These are phyloP conservation scores for Chalaropsis thielavioides DNA, from an alignment of 2,329 filamentous ascomycete genomes.

Conservation along the genomic window DNA sequence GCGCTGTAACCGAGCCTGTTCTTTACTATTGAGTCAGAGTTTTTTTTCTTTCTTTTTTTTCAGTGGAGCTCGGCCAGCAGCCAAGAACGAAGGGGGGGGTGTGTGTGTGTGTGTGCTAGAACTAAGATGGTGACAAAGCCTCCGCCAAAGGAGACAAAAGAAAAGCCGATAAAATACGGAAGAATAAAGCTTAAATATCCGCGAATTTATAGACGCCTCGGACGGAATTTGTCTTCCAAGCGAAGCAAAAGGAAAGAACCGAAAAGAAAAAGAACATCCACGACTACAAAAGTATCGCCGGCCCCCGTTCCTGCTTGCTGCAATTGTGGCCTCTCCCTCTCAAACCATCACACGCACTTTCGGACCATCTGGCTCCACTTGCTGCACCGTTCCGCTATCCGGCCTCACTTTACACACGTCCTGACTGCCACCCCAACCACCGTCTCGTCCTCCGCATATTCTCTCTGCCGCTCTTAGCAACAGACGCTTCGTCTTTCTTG, in stretches of 20 bases:
- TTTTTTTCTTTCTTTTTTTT: neutral
- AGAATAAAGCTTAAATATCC: neutral
- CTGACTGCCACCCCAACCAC: too few relatives aligned
- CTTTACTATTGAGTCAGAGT: neutral
- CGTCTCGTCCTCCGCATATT: too few relatives aligned
- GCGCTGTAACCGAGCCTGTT: neutral
- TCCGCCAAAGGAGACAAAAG: neutral
- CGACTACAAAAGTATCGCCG: slow-evolving; percentile 4
- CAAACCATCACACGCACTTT: neutral
- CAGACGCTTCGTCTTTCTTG: neutral
- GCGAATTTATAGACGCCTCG: neutral
- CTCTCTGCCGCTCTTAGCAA: neutral
- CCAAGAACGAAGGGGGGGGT: neutral
- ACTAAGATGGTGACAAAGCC: neutral
- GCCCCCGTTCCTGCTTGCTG: neutral
- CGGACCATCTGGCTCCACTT: neutral
- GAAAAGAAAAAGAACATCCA: neutral
- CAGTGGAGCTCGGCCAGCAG: neutral
- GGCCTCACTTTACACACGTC: neutral
- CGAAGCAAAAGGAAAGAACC: neutral
- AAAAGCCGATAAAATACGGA: neutral
- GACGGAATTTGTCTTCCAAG: neutral
- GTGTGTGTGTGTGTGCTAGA: neutral
- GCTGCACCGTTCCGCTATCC: neutral
- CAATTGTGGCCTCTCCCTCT: neutral